These are phyloP conservation scores for Dichotomocladium elegans DNA, from an alignment of 371 early-diverging fungal species.

Conservation along the genomic window DNA sequence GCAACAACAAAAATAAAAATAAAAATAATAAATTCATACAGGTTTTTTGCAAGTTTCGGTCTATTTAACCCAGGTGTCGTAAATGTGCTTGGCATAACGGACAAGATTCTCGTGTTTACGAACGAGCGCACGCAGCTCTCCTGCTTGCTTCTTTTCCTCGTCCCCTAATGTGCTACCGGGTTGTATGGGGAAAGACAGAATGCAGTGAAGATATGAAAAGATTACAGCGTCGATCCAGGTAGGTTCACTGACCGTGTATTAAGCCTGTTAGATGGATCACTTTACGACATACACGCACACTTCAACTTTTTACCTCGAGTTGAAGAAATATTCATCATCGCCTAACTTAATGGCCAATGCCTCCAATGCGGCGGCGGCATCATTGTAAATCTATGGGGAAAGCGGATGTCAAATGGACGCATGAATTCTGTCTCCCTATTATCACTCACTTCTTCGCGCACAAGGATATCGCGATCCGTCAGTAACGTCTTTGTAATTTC, in stretches of 20 bases:
- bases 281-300: neutral
- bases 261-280: neutral
- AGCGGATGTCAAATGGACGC: too few relatives aligned
- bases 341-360: conserved; percentile 55
- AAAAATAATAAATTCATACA: neutral
- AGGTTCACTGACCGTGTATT: conserved; percentile 32
- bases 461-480: conserved; percentile 38
- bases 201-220: conserved; percentile 58
- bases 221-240: conserved; percentile 56
- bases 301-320: conserved; percentile 35
- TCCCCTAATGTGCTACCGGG: conserved; percentile 21
- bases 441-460: conserved; percentile 44
- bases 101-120: conserved; percentile 55
- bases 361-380: conserved; percentile 52
- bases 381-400: conserved; percentile 49
- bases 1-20: neutral
- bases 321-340: conserved; percentile 46
- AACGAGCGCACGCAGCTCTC: conserved; percentile 38
- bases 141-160: conserved; percentile 38
- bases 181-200: conserved; percentile 36
- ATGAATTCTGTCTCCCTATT: too few relatives aligned
- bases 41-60: too few relatives aligned
- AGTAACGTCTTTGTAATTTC: conserved; percentile 28
- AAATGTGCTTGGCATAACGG: conserved; percentile 41
- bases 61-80: conserved; percentile 26